phyloP scores from a whole-genome alignment of 345 rosid genomes.

The Microthlaspi erraticum region DNA sequence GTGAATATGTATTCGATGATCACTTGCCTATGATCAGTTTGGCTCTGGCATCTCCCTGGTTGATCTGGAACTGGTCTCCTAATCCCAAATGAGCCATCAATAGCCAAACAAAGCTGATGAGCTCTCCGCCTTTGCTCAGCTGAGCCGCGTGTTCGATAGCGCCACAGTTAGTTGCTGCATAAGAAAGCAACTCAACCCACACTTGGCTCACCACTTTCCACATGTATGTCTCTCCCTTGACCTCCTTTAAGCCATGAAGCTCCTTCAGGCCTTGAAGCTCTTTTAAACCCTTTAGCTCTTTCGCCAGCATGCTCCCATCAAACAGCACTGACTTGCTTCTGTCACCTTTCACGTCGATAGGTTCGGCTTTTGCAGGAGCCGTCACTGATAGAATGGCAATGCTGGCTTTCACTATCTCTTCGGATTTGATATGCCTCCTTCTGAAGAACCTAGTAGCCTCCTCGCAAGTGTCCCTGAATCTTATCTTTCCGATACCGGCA shows the following conservation, averaged over 20 bases:
- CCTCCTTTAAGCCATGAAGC: neutral
- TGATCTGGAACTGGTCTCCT: conserved; percentile 59
- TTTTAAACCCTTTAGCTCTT: conserved; percentile 20
- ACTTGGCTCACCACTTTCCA: conserved; percentile 47
- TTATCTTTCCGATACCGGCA: conserved; percentile 42
- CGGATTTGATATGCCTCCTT: neutral
- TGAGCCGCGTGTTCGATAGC: conserved; percentile 60
- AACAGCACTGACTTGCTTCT: conserved; percentile 42
- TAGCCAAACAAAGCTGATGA: conserved; percentile 49
- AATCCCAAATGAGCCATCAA: conserved; percentile 82
- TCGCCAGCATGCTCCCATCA: conserved; percentile 40
- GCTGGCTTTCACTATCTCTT: neutral
- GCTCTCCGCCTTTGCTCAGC: conserved; percentile 49
- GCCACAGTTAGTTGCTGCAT: conserved; percentile 46
- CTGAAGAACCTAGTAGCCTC: conserved; percentile 36
- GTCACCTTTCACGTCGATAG: conserved; percentile 29
- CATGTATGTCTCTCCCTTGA: neutral
- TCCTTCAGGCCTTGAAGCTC: neutral
- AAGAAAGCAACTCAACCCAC: conserved; percentile 52
- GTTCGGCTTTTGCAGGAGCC: conserved; percentile 8
- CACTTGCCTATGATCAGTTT: conserved; percentile 58
- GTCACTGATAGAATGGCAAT: neutral
- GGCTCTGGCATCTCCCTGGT: conserved; percentile 61
- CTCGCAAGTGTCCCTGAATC: conserved; percentile 39
- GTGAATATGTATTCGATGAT: neutral